Evolutionary conservation across 495 filamentous ascomycete species (phyloP).

Genomic region (Xanthoparmelia taractica): DNA sequence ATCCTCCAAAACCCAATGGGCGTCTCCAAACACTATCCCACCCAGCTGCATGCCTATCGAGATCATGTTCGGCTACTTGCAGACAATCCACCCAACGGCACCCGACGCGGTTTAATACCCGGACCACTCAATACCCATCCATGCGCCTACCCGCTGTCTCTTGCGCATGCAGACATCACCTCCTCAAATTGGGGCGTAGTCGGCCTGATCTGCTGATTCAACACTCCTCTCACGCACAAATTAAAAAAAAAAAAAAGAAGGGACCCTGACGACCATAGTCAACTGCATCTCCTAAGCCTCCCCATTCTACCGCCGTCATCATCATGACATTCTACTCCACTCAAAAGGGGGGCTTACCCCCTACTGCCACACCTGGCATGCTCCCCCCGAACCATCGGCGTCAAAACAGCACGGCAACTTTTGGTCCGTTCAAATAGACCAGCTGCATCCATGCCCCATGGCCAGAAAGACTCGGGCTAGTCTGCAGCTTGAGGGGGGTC

Average conservation of each 20-base stretch:
- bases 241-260: too few species aligned
- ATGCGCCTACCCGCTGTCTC: constrained; percentile 7
- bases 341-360: background rate
- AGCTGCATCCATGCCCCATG: too few species aligned
- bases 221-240: background rate
- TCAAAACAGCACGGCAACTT: background rate
- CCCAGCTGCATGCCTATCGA: background rate
- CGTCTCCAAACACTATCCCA: background rate
- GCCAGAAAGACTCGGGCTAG: background rate
- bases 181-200: background rate
- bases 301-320: background rate
- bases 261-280: background rate
- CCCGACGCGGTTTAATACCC: constrained; percentile 6
- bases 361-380: background rate
- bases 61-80: constrained; percentile 5
- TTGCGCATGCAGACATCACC: background rate
- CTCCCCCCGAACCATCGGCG: background rate
- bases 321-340: background rate
- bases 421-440: too few species aligned
- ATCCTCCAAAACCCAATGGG: background rate
- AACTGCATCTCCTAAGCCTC: too few species aligned
- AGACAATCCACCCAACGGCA: constrained; percentile 3
- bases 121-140: background rate
- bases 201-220: background rate
- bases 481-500: background rate